Evolutionary conservation across 78 protist genomes (phyloP), one percentile per base, ranked within the genome.

Genomic region (Dictyostelium brefeldianum): DNA sequence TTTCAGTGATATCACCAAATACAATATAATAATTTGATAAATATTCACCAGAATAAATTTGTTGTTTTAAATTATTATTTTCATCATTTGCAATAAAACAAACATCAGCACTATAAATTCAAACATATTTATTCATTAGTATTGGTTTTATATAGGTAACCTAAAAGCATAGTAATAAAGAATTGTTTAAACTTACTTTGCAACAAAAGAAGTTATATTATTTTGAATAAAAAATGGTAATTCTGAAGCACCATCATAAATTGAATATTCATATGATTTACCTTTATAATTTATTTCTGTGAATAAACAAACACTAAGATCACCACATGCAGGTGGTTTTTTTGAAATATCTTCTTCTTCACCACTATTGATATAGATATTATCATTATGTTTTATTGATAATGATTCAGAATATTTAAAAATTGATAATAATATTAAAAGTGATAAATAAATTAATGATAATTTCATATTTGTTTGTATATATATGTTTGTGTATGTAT

Each of bases 321-420:
- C 71, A 7, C 71, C 71, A 25, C 71, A 62, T 62, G 71, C 15
- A 11, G 71, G 71, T 62, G 71, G 71, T 62, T 62, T 7, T 25
- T 25, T 0, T 25, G 43, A 27, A n/a, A 18, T 36, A 62, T 62
- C 71, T 20, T 36, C 43, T 36, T 36, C 5, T 36, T 36, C 43
- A 36, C 2, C 2, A 36, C 2, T 36, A 36, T 36, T 36, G 43
- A 36, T 36, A 36, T 36, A 36, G 1, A 36, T 36, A 36, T 36
- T 36, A 36, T 36, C 43, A 36, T 36, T 36, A 36, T 36, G 43
- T 36, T 36, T 36, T 36, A 36, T 36, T 36, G 43, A 36, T 36
- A 36, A 3, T 36, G 43, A 36, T 36, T 36, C 43, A 3, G 43
- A 36, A 36, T 36, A 36, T 36, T 36, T 36, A 36, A 36, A 36